phyloP scores from a whole-genome alignment of 495 filamentous ascomycete species.

The Penicillium nucicola region DNA sequence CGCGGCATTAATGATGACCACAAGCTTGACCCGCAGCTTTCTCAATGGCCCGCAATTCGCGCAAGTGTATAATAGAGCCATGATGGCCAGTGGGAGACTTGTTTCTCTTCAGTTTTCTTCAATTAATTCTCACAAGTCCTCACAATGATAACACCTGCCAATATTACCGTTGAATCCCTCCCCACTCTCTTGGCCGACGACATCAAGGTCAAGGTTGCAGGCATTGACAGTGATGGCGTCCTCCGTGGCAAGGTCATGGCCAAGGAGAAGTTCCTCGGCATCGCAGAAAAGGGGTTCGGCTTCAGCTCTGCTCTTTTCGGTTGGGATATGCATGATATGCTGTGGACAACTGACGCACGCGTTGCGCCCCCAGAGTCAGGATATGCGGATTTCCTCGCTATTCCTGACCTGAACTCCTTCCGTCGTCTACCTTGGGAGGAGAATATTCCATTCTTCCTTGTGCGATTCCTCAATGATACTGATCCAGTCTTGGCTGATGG shows the following conservation, averaged over 20 bases:
- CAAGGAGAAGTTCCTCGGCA: slow-evolving; percentile 87
- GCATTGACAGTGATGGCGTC: slow-evolving; percentile 81
- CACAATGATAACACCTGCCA: slow-evolving; percentile 10
- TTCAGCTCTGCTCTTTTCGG: slow-evolving; percentile 95
- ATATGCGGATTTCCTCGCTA: slow-evolving; percentile 78
- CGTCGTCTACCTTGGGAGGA: slow-evolving; percentile 88
- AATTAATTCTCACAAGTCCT: not conserved
- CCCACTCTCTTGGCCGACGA: slow-evolving; percentile 65
- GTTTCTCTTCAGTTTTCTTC: slow-evolving; percentile 2
- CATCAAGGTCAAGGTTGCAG: slow-evolving; percentile 80
- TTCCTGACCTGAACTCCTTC: slow-evolving; percentile 72
- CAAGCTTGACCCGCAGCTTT: not conserved
- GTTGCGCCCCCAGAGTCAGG: slow-evolving; percentile 85
- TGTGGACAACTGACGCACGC: slow-evolving; percentile 74
- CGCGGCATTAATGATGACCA: slow-evolving; percentile 5
- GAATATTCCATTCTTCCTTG: slow-evolving; percentile 84
- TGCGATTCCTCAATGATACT: slow-evolving; percentile 63
- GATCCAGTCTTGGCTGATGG: slow-evolving; percentile 71
- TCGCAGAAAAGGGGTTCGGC: slow-evolving; percentile 76
- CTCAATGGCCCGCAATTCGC: not conserved
- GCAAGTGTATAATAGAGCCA: slow-evolving; percentile 4
- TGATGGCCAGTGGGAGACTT: not conserved
- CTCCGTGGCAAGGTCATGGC: slow-evolving; percentile 88
- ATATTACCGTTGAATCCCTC: slow-evolving; percentile 28
- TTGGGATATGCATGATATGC: slow-evolving; percentile 94